Evolutionary conservation across 345 rosid species (phyloP).

Genomic region (Bruguiera sexangula): DNA sequence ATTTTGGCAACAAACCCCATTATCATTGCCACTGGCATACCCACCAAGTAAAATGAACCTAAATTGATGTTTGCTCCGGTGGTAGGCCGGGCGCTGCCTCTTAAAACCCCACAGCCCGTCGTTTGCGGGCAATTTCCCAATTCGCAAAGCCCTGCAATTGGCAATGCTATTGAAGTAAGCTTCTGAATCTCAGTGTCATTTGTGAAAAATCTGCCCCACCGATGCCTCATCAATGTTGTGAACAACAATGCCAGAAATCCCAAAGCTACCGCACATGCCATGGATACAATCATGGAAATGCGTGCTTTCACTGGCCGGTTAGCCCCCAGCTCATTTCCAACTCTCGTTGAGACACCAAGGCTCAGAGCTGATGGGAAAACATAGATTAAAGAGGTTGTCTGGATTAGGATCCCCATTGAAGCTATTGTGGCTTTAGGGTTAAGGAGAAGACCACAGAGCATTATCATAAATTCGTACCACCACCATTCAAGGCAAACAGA

Average conservation of each 20-base stretch:
- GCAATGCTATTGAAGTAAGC: slow-evolving; percentile 77
- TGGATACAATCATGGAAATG: slow-evolving; percentile 66
- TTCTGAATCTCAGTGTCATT: slow-evolving; percentile 57
- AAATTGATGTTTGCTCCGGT: slow-evolving; percentile 89
- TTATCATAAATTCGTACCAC: slow-evolving; percentile 99
- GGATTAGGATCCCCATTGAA: slow-evolving; percentile 95
- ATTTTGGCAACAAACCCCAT: slow-evolving; percentile 59
- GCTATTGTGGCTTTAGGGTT: slow-evolving; percentile 93
- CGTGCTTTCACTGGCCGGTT: slow-evolving; percentile 77
- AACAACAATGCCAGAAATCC: slow-evolving; percentile 76
- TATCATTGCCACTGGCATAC: slow-evolving; percentile 81
- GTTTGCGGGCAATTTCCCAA: slow-evolving; percentile 98
- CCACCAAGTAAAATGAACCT: slow-evolving; percentile 88
- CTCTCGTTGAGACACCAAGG: slow-evolving; percentile 85
- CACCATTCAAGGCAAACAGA: slow-evolving; percentile 99
- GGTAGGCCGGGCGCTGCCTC: slow-evolving; percentile 91
- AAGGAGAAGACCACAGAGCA: slow-evolving; percentile 71
- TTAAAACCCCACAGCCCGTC: slow-evolving; percentile 83
- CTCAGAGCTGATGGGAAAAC: slow-evolving; percentile 91
- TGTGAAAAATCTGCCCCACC: slow-evolving; percentile 85
- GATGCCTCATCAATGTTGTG: slow-evolving; percentile 64
- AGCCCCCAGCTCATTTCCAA: slow-evolving; percentile 93
- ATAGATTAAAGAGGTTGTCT: slow-evolving; percentile 81
- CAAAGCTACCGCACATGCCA: slow-evolving; percentile 49
- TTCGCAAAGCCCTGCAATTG: slow-evolving; percentile 86